Evolutionary conservation across 2,329 filamentous ascomycete genomes (phyloP), one percentile per base, ranked within the genome.

Genomic region (Ophiognomonia clavigignenti-juglandacearum): DNA sequence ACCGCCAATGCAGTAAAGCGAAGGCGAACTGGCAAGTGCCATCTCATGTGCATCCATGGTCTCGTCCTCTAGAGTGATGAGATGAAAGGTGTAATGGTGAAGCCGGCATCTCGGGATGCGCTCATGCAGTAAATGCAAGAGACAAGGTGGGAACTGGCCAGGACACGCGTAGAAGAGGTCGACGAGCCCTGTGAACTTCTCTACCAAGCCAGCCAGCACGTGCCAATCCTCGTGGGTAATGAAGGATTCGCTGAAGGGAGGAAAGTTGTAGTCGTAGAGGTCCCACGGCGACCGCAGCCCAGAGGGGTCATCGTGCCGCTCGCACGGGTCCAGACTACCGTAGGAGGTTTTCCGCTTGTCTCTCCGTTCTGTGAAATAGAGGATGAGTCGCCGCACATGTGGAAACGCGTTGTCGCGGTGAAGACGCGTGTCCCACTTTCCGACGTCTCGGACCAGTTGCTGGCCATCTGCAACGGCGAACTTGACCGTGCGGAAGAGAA

Each of bases 121-220:
- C 19, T 42, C 20, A 23, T 43, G 45, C n/a, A 50, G 38, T 4
- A 14, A 23, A 4, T 50, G 26, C 3, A 52, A 22, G 14, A 52
- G 18, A 18, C 42, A 46, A 4, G 34, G 34, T 10, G 50, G 50
- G 7, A 52, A 36, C 13, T 19, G 42, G 4, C 19, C 18, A n/a
- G n/a, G 20, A 26, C 47, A 50, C 13, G 32, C 42, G 36, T 36
- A 52, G 24, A 47, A 43, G 20, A 52, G n/a, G 22, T 52, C 50
- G 18, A 16, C 22, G 1, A 52, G 43, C n/a, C 46, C 42, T 4
- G 31, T 24, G 4, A 50, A 18, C n/a, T 18, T 29, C 19, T 16
- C 6, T 2, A 52, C 20, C 22, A 52, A 35, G 38, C 18, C 23
- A 31, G 32, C 42, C 3, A 43, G 10, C 9, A 34, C 26, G n/a